Conservation (phyloP, 306 rosid genomes). For the Fragaria iinumae region DNA sequence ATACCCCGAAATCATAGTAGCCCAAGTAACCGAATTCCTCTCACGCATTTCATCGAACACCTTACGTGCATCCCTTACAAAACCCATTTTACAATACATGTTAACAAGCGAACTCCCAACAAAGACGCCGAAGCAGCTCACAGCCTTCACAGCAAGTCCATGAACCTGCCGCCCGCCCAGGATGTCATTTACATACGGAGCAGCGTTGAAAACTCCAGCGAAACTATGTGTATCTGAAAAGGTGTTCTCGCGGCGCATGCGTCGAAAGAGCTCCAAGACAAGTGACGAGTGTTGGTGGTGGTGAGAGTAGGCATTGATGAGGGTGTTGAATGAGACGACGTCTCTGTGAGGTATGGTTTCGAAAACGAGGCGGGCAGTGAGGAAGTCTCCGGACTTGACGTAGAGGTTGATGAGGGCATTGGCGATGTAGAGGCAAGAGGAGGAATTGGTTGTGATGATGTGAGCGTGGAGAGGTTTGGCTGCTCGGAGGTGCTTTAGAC, state of each 20-base stretch:
- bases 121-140: conserved; percentile 53
- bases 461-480: conserved; percentile 61
- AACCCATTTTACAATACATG: conserved; percentile 59
- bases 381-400: conserved; percentile 47
- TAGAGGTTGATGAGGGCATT: conserved; percentile 62
- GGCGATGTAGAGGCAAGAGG: conserved; percentile 39
- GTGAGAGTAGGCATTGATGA: conserved; percentile 72
- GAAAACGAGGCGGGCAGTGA: conserved; percentile 48
- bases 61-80: conserved; percentile 54
- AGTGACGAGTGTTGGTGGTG: conserved; percentile 27
- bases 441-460: conserved; percentile 35
- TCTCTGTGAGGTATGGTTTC: conserved; percentile 41
- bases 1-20: conserved; percentile 77
- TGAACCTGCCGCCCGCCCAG: conserved; percentile 49
- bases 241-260: conserved; percentile 41
- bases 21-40: conserved; percentile 73
- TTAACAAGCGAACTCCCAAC: conserved; percentile 71
- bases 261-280: conserved; percentile 52
- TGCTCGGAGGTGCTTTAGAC: conserved; percentile 34
- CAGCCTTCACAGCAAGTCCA: conserved; percentile 49
- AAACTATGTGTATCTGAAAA: conserved; percentile 66
- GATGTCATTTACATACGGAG: conserved; percentile 35
- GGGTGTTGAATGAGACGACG: conserved; percentile 74
- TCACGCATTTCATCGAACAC: conserved; percentile 68
- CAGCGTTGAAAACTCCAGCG: conserved; percentile 58